Conservation (phyloP, 805 yeast genomes). For the Starmerella etchellsii region DNA sequence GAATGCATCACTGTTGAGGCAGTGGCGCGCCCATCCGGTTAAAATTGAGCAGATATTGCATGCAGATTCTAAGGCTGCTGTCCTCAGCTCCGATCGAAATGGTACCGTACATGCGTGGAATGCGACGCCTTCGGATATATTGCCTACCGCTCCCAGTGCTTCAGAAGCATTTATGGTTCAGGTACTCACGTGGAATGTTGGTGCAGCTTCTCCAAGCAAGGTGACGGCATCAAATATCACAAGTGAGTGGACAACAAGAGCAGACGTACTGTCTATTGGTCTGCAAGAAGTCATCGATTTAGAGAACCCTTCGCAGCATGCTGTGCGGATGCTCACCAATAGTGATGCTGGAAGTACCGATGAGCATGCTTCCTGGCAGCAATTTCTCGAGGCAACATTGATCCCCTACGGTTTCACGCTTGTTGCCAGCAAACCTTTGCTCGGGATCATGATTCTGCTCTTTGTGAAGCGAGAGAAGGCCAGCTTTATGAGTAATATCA, state of each 20-base stretch:
- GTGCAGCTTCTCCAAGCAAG: constrained; percentile 28
- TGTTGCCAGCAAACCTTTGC: constrained; percentile 67
- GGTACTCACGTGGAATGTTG: constrained; percentile 33
- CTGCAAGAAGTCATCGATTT: constrained; percentile 83
- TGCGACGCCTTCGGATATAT: constrained; percentile 22
- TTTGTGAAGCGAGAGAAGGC: constrained; percentile 47
- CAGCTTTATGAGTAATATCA: constrained; percentile 45
- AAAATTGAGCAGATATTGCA: constrained; percentile 18
- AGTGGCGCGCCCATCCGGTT: constrained; percentile 30
- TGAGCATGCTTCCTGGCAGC: constrained; percentile 28
- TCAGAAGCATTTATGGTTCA: constrained; percentile 20
- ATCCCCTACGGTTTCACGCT: constrained; percentile 34
- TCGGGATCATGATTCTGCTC: constrained; percentile 65
- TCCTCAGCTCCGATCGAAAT: constrained; percentile 8
- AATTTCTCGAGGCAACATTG: constrained; percentile 19
- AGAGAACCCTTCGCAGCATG: constrained; percentile 71
- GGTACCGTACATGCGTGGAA: constrained; percentile 15
- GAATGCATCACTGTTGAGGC: constrained; percentile 28
- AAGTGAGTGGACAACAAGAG: neutral
- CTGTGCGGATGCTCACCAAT: constrained; percentile 35
- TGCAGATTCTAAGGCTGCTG: constrained; percentile 10
- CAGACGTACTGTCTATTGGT: constrained; percentile 72
- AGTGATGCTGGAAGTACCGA: constrained; percentile 29
- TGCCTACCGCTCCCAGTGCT: constrained; percentile 18
- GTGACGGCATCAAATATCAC: constrained; percentile 21